Evolutionary conservation across 257 asterid species (phyloP), one percentile per base, ranked within the genome.

Genomic region (Solanum infundibuliforme): DNA sequence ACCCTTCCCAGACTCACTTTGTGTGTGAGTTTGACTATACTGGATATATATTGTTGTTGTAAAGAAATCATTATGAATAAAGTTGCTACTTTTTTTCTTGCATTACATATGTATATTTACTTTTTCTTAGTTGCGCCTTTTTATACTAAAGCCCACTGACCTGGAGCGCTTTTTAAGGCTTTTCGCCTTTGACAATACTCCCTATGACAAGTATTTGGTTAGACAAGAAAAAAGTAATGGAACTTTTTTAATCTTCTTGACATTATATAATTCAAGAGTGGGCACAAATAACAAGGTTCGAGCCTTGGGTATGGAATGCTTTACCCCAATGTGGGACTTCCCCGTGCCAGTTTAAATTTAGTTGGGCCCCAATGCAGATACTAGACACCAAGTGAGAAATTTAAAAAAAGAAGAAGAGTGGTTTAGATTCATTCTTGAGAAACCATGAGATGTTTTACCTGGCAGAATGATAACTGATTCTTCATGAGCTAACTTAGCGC

Each of bases 391-490:
- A 8, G 32, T 62, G 71, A n/a, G 4, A n/a, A n/a, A n/a, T 11
- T 25, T n/a, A 4, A n/a, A 62, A 23, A 23, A 5, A 23, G 27
- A 62, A 62, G 71, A 65, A 58, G 27, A 20, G 12, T 58, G 25
- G 68, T 58, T 58, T 58, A 58, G 27, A 58, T 58, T 58, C 68
- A 20, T 21, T 58, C 12, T 21, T 68, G 36, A 27, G 74, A 31
- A 68, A 27, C 36, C 74, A 66, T 14, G 52, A 31, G 11, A 12
- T 12, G 55, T 69, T 39, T 87, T 83, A 95, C 98, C 98, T 90
- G 98, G 98, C 86, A 94, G 86, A 83, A 92, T 65, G 58, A 94
- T 25, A 43, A 93, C 92, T 2, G 96, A 91, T 90, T 95, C 96
- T 92, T 95, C 98, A n/a, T 87, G 89, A 27, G 96, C 95, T 6